These are phyloP conservation scores for Begonia peltatifolia DNA, from an alignment of 306 rosid genomes.

Conservation along the genomic window DNA sequence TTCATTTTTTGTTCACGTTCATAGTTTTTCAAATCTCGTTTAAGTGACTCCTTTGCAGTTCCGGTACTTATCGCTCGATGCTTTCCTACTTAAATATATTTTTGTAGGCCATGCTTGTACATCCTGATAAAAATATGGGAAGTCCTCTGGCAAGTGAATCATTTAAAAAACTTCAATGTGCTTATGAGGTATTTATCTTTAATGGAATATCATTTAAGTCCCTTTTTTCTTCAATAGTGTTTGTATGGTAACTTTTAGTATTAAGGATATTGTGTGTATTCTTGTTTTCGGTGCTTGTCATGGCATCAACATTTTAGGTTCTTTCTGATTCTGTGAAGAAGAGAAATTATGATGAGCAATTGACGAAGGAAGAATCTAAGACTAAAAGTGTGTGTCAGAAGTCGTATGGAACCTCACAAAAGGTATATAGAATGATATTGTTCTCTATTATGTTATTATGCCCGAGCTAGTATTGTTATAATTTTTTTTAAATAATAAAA, in stretches of 20 bases:
- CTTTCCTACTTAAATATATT: conserved; percentile 1
- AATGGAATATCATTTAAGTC: background rate
- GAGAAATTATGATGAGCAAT: conserved; percentile 86
- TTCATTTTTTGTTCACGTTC: background rate
- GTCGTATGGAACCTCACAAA: conserved; percentile 50
- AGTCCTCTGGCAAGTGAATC: conserved; percentile 81
- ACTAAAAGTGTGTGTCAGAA: conserved; percentile 82
- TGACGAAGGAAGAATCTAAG: conserved; percentile 82
- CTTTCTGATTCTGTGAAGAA: conserved; percentile 78
- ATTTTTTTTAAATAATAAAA: no score
- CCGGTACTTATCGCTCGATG: background rate
- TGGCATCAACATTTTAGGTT: conserved; percentile 34
- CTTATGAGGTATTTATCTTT: conserved; percentile 65
- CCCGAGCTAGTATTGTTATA: no score
- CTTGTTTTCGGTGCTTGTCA: conserved; percentile 8
- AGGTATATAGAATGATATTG: conserved; percentile 25
- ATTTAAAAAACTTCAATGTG: conserved; percentile 86
- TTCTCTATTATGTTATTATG: no score
- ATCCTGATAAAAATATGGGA: conserved; percentile 98
- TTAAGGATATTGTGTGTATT: conserved; percentile 1
- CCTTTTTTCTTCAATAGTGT: background rate
- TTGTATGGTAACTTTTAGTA: background rate
- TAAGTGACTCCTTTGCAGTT: background rate
- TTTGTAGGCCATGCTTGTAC: conserved; percentile 91
- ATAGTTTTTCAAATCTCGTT: background rate